phyloP scores from a whole-genome alignment of 2,329 filamentous ascomycete genomes.

The Penicillium concentricum region DNA sequence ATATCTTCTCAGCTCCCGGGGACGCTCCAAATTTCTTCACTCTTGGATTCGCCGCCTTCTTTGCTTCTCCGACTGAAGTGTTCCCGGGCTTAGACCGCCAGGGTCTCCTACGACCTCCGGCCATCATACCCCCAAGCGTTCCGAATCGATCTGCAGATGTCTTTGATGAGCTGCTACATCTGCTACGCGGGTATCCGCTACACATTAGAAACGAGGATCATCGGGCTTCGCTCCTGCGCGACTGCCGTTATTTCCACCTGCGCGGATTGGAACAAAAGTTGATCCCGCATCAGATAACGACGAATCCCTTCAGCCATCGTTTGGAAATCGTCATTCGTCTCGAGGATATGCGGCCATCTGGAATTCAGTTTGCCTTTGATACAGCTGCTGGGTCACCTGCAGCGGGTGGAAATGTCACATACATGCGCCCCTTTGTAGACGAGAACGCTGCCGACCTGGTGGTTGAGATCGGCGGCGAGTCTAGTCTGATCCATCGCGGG shows the following conservation, averaged over 20 bases:
- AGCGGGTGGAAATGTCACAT: constrained; percentile 63
- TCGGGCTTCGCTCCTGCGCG: constrained; percentile 72
- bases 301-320: constrained; percentile 66
- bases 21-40: constrained; percentile 97
- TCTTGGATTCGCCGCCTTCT: constrained; percentile 84
- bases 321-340: constrained; percentile 77
- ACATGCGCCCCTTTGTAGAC: constrained; percentile 84
- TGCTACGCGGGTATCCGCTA: constrained; percentile 80
- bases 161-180: constrained; percentile 77
- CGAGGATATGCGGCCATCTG: constrained; percentile 85
- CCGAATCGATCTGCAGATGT: constrained; percentile 78
- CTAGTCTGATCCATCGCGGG: constrained; percentile 57
- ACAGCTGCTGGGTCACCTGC: constrained; percentile 11
- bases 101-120: constrained; percentile 78
- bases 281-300: constrained; percentile 72
- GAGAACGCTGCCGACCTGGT: constrained; percentile 70
- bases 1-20: constrained; percentile 79
- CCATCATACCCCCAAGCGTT: constrained; percentile 78
- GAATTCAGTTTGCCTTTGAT: constrained; percentile 65
- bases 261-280: constrained; percentile 87
- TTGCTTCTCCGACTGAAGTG: constrained; percentile 72
- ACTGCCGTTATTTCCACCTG: constrained; percentile 91
- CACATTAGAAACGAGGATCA: constrained; percentile 74
- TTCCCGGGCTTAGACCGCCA: constrained; percentile 82
- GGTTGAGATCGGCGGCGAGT: constrained; percentile 72